Percentiles rank a stretch among this genome's conserved stretches.
phyloP scores from a whole-genome alignment of 1,284 basidiomycete species.

The Exsudoporus floridanus region DNA sequence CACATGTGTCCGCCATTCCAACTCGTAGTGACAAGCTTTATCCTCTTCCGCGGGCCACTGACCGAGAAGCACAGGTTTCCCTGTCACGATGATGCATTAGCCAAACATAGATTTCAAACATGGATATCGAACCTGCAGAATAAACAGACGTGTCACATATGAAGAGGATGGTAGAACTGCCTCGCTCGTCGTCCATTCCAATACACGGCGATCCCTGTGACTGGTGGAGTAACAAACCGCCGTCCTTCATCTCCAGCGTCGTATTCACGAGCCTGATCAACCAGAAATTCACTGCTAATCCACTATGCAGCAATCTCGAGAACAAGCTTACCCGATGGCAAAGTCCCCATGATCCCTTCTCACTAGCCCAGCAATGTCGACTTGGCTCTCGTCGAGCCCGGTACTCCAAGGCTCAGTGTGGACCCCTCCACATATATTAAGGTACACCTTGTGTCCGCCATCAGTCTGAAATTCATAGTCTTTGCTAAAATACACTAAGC shows the following conservation, averaged over 20 bases:
- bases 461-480: conserved; percentile 58
- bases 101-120: neutral
- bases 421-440: conserved; percentile 66
- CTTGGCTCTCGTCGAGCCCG: conserved; percentile 47
- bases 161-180: conserved; percentile 63
- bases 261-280: conserved; percentile 55
- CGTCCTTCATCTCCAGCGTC: conserved; percentile 52
- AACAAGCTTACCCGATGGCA: conserved; percentile 60
- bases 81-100: conserved; percentile 25
- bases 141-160: conserved; percentile 58
- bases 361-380: conserved; percentile 61
- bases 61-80: conserved; percentile 55
- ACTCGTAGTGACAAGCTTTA: conserved; percentile 61
- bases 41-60: conserved; percentile 62
- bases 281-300: neutral
- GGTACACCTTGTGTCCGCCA: conserved; percentile 46
- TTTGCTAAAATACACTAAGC: conserved; percentile 43
- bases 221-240: conserved; percentile 48
- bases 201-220: conserved; percentile 61
- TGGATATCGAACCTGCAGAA: conserved; percentile 44
- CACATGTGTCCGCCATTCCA: conserved; percentile 75
- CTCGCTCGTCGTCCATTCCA: conserved; percentile 47
- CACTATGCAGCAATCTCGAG: neutral
- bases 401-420: conserved; percentile 57
- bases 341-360: conserved; percentile 64